Evolutionary conservation across 2,329 filamentous ascomycete genomes (phyloP), one percentile per base, ranked within the genome.

Genomic region (Diplocarpon rosae): DNA sequence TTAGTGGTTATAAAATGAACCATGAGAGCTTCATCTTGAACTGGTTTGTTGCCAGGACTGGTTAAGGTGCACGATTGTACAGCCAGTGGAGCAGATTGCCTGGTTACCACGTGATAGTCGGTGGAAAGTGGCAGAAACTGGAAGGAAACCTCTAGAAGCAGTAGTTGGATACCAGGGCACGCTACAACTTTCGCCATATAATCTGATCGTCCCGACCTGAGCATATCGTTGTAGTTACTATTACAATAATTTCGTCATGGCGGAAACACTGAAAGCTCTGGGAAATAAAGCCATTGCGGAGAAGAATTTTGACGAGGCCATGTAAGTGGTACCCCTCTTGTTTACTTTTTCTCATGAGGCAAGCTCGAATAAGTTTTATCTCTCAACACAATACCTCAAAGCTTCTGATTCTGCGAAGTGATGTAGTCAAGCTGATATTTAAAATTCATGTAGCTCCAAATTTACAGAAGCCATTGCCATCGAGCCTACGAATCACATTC

Each of bases 241-340:
- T 32, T 20, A 3, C 12, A 14, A 14, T 31, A 5, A 12, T 15
- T 35, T 38, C 16, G 17, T 32, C n/a, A 63, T 63, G 61, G 77
- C 76, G 57, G 78, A 82, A 65, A 76, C 90, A 77, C 79, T 98
- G 61, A 98, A 98, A 75, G 87, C 89, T 61, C 83, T 92, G 65
- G 92, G 90, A 72, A 98, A 98, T 75, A 94, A 94, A 74, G 89
- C 93, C 68, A 98, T 98, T 67, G 83, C 87, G 55, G 88, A 86
- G 52, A 96, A 96, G 76, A 88, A 96, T 68, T 98, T 95, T 66
- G 76, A 88, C 61, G 87, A 90, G 65, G 92, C 92, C 62, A 79
- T 95, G 90, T 96, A 76, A 68, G 86, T 79, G 39, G 32, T 43
- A 39, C 50, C 45, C 43, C 39, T 52, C 46, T 37, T 55, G 46